A percentile compares a stretch with the other conserved stretches of the same genome.
phyloP scores from a whole-genome alignment of 148 eudicot genomes.

The Persicaria tinctoria region DNA sequence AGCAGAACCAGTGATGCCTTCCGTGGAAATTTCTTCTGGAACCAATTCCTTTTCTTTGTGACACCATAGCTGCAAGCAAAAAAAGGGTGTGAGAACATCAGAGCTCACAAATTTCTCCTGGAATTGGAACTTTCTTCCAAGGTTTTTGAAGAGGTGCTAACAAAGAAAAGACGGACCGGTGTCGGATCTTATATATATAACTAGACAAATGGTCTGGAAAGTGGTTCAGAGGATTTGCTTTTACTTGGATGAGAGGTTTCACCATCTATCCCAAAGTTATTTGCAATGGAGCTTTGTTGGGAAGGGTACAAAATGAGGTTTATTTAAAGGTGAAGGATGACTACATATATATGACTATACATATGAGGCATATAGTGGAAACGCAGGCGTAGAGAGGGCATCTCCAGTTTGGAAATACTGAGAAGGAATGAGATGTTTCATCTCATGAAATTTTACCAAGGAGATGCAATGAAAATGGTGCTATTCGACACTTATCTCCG shows the following conservation, averaged over 20 bases:
- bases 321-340: background rate
- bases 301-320: conserved; percentile 6
- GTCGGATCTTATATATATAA: background rate
- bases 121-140: background rate
- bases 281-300: conserved; percentile 9
- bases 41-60: background rate
- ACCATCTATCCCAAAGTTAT: background rate
- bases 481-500: background rate
- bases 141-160: background rate
- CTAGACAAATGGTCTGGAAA: background rate
- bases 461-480: background rate
- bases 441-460: background rate
- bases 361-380: conserved; percentile 1
- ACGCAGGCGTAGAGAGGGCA: background rate
- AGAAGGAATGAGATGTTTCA: background rate
- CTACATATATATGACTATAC: conserved; percentile 9
- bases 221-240: background rate
- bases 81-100: too few species aligned
- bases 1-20: background rate
- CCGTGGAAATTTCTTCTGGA: background rate
- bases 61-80: background rate
- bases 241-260: background rate
- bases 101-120: background rate
- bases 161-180: background rate
- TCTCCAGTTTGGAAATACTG: conserved; percentile 1